These are phyloP conservation scores for Exophiala mesophila DNA, from an alignment of 2,329 filamentous ascomycete genomes.

Conservation along the genomic window DNA sequence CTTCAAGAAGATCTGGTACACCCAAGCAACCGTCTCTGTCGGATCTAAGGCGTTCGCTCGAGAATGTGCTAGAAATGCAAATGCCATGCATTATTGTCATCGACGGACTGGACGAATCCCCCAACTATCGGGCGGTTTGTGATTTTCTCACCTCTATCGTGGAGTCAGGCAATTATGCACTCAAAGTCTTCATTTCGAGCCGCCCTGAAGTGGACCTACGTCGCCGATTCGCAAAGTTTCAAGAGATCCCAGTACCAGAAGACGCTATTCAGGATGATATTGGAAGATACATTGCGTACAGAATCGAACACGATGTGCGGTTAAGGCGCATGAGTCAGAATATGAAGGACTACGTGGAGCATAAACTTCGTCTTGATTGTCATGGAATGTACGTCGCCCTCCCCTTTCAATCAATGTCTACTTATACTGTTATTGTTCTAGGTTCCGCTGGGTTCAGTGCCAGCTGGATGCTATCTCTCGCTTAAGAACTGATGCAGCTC, in stretches of 20 bases:
- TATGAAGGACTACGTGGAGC: constrained; percentile 16
- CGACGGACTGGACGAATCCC: constrained; percentile 20
- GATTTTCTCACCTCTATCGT: constrained; percentile 17
- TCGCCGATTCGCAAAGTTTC: constrained; percentile 6
- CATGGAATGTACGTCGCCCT: constrained; percentile 18
- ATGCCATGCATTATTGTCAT: constrained; percentile 9
- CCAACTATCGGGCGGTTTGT: constrained; percentile 11
- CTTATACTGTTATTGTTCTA: no score
- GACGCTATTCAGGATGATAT: constrained; percentile 14
- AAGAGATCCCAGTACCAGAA: constrained; percentile 12
- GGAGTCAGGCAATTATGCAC: constrained; percentile 5
- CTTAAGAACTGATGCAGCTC: constrained; percentile 14
- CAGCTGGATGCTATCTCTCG: constrained; percentile 20
- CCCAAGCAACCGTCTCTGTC: constrained; percentile 10
- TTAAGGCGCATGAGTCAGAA: constrained; percentile 13
- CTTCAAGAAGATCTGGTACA: constrained; percentile 6
- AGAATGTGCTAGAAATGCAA: constrained; percentile 1
- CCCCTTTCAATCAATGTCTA: no score
- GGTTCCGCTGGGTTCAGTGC: constrained; percentile 25
- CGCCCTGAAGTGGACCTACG: constrained; percentile 14
- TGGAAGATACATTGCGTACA: constrained; percentile 14
- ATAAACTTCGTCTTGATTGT: constrained; percentile 8
- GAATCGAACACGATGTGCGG: constrained; percentile 9
- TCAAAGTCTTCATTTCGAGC: constrained; percentile 17
- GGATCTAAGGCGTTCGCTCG: constrained; percentile 10